These are phyloP conservation scores for Zychaea mexicana DNA, from an alignment of 371 early-diverging fungal genomes.

Conservation along the genomic window DNA sequence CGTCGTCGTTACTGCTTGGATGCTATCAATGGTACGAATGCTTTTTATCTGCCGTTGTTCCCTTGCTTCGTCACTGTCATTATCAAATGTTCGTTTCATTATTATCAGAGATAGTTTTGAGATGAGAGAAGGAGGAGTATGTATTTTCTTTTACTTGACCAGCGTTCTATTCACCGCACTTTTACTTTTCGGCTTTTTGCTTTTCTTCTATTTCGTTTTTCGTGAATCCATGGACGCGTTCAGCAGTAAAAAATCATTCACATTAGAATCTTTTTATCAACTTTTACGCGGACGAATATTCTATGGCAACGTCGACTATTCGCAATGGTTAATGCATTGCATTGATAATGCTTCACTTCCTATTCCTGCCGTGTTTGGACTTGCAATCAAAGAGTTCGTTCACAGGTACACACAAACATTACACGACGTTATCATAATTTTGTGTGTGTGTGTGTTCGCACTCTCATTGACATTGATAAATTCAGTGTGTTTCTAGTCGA, in stretches of 20 bases:
- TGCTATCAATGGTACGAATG: no score
- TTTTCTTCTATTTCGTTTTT: no score
- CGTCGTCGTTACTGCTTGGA: no score
- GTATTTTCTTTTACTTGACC: no score
- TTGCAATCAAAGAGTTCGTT: slow-evolving; percentile 44
- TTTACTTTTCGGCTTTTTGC: no score
- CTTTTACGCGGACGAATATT: slow-evolving; percentile 35
- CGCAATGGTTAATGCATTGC: slow-evolving; percentile 36
- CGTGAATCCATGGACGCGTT: not conserved
- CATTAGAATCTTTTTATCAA: slow-evolving; percentile 43
- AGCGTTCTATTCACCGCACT: no score
- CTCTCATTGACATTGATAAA: no score
- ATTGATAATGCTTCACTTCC: slow-evolving; percentile 39
- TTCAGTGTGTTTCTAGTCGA: slow-evolving; percentile 27
- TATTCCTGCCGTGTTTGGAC: slow-evolving; percentile 32
- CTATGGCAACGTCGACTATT: slow-evolving; percentile 32
- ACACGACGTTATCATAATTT: no score
- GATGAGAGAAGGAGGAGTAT: not conserved
- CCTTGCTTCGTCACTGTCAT: not conserved
- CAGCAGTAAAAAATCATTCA: slow-evolving; percentile 19
- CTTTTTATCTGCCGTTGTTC: no score
- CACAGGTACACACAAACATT: slow-evolving; percentile 20
- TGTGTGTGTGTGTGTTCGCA: no score
- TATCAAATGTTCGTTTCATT: slow-evolving; percentile 15
- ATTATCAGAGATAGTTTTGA: not conserved